Evolutionary conservation across 2,329 filamentous ascomycete genomes (phyloP), one percentile per base, ranked within the genome.

Genomic region (Pseudogymnoascus verrucosus): DNA sequence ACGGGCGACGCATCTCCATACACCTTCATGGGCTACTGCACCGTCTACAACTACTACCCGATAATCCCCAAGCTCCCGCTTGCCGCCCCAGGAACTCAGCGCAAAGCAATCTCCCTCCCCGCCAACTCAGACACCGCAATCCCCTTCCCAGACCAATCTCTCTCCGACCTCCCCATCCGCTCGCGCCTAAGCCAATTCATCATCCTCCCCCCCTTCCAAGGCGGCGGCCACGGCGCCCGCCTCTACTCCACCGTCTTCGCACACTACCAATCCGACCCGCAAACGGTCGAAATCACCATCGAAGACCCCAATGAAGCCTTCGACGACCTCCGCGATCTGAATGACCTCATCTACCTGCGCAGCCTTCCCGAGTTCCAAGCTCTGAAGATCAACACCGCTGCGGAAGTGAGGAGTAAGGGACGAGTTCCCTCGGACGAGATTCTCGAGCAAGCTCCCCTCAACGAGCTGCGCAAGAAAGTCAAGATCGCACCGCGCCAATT

Each of bases 281-380:
- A 88, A 65, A 89, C 92, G 6, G 81, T 86, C 63, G 93, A 98
- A 73, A 84, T 99, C 70, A 96, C 93, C 0, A 88, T 99, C 5
- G 95, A 99, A 76, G 93, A 98, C 66, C 96, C 95, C 0, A 98
- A 90, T 71, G 90, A 93, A 72, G 85, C 83, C 0, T 96, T 96
- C 69, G 90, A 95, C 71, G 85, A 91, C 65, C 79, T 96, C 70
- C 84, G 91, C 68, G 90, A 95, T 72, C 79, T 88, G 61, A 87
- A 85, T 69, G 91, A 96, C 70, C 78, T 93, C 34, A 77, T 79
- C 4, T 86, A 85, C 68, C 79, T 95, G 3, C 84, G 84, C 63
- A 77, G 79, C 16, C 66, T 83, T 3, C 79, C 86, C 0, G 80
- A 83, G 7, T 90, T 90, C 71, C 75, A 76, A 2, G 39, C n/a